A percentile compares a stretch with the other conserved stretches of the same genome.
These are phyloP conservation scores for Cyclotella distinguenda DNA, from an alignment of 108 stramenopile genomes.

Conservation along the genomic window DNA sequence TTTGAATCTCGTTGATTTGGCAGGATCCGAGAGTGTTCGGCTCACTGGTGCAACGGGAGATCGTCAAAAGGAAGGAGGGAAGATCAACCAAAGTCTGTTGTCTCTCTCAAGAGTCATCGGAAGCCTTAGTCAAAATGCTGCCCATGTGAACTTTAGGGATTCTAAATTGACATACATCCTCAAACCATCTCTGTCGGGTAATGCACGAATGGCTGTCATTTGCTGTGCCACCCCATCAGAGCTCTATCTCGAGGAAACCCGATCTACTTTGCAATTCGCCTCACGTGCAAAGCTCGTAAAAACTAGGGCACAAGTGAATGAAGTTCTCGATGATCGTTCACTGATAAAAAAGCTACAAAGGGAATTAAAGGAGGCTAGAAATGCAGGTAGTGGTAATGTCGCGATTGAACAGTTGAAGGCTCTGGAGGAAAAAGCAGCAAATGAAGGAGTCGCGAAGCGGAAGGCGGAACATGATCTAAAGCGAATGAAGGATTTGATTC, in stretches of 20 bases:
- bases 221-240: slow-evolving; percentile 92
- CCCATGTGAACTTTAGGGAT: slow-evolving; percentile 89
- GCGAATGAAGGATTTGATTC: slow-evolving; percentile 71
- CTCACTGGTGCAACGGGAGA: slow-evolving; percentile 93
- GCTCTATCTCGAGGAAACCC: slow-evolving; percentile 91
- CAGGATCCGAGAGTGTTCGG: slow-evolving; percentile 91
- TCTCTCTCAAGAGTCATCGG: slow-evolving; percentile 98
- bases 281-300: slow-evolving; percentile 87
- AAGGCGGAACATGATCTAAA: slow-evolving; percentile 74
- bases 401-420: slow-evolving; percentile 40
- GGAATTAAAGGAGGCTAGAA: slow-evolving; percentile 53
- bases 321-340: slow-evolving; percentile 73
- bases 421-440: slow-evolving; percentile 58
- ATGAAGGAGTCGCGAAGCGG: slow-evolving; percentile 60
- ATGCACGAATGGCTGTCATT: slow-evolving; percentile 93
- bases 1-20: slow-evolving; percentile 87
- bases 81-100: slow-evolving; percentile 96
- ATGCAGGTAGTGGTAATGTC: slow-evolving; percentile 29
- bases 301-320: slow-evolving; percentile 77
- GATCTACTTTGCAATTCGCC: slow-evolving; percentile 94
- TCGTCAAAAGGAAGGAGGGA: slow-evolving; percentile 97
- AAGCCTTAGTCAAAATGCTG: slow-evolving; percentile 84
- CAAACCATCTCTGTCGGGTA: slow-evolving; percentile 95
- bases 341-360: slow-evolving; percentile 76
- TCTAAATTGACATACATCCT: slow-evolving; percentile 96